Base-by-base conservation (phyloP, 1,284 basidiomycete genomes). In the Ceratobasidium sp. region DNA sequence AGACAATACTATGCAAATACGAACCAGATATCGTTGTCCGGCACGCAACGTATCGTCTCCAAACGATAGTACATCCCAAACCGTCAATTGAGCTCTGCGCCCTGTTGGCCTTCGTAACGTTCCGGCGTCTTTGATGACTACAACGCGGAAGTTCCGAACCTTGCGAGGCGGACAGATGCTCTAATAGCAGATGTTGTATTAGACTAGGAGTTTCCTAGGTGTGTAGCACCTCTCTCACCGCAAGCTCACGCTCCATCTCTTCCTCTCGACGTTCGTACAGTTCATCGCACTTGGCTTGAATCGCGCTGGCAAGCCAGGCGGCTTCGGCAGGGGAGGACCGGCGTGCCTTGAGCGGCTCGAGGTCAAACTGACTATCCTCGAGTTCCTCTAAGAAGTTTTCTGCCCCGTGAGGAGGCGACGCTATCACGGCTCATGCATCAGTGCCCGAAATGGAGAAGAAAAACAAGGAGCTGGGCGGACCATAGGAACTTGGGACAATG, bases 101-200 rank as follows among this genome's bases (percentile, higher is more conserved):
- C 84, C 84, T 4, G 86, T 83, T 16, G 86, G 86, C 75, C 84
- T 83, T 75, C 84, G 84, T 0, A 79, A 79, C 41, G 87, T 87
- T 34, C 83, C 84, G 6, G 91, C 89, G 80, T 98, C 97, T 76
- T 87, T 84, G 24, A 93, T 87, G 14, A 91, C 84, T 8, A 96
- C 81, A 3, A 98, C 89, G 27, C 95, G 86, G 82, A 98, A 98
- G 74, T 86, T 89, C 54, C 92, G 88, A 14, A 95, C 91, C 27
- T 92, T 84, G 13, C 96, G 88, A 0, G 90, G 87, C 1, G 96
- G 95, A 79, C 91, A 96, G 16, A 84, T 78, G 19, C 82, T 81
- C 91, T 96, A 80, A 7, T n/a, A 59, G n/a, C 13, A 19, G 9
- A 16, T 31, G 31, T 5, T 73, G 22, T 24, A 71, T 53, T 37